Evolutionary conservation across 225 moss, liverwort and hornwort genomes (phyloP).

Genomic region (Rhytidiadelphus loreus): DNA sequence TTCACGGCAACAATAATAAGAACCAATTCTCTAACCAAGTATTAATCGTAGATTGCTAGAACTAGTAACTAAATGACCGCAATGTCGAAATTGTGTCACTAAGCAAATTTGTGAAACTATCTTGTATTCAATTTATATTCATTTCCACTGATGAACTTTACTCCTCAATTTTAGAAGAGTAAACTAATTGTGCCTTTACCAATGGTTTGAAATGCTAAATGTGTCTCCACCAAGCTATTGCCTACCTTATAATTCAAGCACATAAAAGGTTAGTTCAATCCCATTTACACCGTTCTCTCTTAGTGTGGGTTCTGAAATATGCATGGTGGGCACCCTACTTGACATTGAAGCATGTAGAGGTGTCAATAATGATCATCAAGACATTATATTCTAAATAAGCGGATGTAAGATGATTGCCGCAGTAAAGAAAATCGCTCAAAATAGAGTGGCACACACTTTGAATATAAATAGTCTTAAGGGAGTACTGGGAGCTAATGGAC

Average conservation of each 20-base stretch:
- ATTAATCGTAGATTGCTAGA: neutral
- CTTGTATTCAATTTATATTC: neutral
- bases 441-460: neutral
- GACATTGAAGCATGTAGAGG: neutral
- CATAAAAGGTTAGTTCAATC: neutral
- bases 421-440: neutral
- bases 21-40: neutral
- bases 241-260: neutral
- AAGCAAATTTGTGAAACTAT: neutral
- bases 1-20: neutral
- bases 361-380: neutral
- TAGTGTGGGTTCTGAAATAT: neutral
- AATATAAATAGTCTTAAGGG: neutral
- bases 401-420: neutral
- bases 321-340: neutral
- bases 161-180: neutral
- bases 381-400: neutral
- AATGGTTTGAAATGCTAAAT: neutral
- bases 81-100: neutral
- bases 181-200: neutral
- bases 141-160: neutral
- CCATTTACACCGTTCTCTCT: neutral
- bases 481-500: neutral
- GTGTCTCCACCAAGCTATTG: neutral
- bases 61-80: neutral